Base-by-base conservation (phyloP, 2,329 filamentous ascomycete species). In the Penicillium sp. region DNA sequence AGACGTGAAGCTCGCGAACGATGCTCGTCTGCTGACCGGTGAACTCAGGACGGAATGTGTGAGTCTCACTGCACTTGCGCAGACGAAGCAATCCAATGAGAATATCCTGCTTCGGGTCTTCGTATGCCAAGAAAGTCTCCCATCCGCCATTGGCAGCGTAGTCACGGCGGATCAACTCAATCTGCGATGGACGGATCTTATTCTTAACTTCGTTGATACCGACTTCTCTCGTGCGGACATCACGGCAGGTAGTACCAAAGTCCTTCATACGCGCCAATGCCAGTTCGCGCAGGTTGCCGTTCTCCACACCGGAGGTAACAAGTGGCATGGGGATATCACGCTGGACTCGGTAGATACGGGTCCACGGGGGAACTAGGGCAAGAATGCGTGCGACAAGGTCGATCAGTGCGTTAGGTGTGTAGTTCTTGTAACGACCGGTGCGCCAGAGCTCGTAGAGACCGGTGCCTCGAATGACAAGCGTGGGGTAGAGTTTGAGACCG, bases 261-360 rank as follows among this genome's bases (percentile, higher is more conserved):
- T 99, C 94, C 76, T 97, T 97, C 95, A 99, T 99, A 23, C 94
- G 84, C n/a, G 92, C 92, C 54, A 99, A 80, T 0, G 94, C 93
- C 48, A 99, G 80, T 75, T 99, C 94, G 60, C 94, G 87, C 39
- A 99, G 79, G 72, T 99, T 99, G 60, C 94, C 94, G 67, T 99
- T 99, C 77, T 99, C 94, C 0, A 99, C 94, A 40, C 94, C 94
- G 0, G 93, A 96, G 0, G 94, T 97, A n/a, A 99, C 95, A 25
- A 99, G 82, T 0, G 94, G 94, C 94, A 99, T 99, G n/a, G 94
- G 94, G 57, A 99, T 99, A 76, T 99, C 94, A 73, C 94, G 87
- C 79, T 99, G 94, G 0, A 99, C 94, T 59, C 94, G 91, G 79
- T 99, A 99, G 69, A 99, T 99, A 61, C 94, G 87, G 0, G 95